Base-by-base conservation (phyloP, 352 stramenopile species). In the Globisporangium cystogenes region DNA sequence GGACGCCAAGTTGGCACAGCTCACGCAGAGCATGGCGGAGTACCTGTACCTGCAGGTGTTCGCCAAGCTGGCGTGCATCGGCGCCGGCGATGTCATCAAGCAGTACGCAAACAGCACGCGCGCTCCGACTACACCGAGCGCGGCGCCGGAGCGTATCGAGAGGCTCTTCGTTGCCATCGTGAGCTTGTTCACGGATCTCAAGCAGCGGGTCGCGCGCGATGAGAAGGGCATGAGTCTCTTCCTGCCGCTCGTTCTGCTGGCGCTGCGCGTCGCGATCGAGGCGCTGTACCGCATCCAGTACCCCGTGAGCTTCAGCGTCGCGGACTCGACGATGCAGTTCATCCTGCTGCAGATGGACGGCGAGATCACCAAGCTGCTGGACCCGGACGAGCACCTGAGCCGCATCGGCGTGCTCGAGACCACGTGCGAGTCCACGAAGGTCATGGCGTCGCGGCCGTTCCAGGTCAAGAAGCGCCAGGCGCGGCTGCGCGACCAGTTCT, bases 281-380 rank as follows among this genome's bases (percentile, higher is more conserved):
- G 86, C 77, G 16, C 56, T 87, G 3, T 80, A 74, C n/a, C 76
- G 76, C 27, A 62, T 68, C 29, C 72, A 82, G 51, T 91, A 89
- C 44, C 76, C 81, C 0, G 49, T 74, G 16, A 88, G 67, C 48
- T 87, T 87, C 39, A 62, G 55, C 27, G 45, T 61, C 12, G 64
- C 67, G 0, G 52, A 27, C 4, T 49, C 55, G 24, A 72, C 55
- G 27, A 79, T 83, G 77, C 55, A 63, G 39, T 70, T 59, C 49
- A 63, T 83, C 33, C 51, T 89, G 37, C 55, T 60, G 42, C 33
- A 60, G 15, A 67, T 86, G 46, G 65, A 86, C 48, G 55, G 46
- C 31, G 50, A 60, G 20, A 66, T 86, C 49, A 73, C 73, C 12
- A 64, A 72, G 18, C 16, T 89, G 12, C 50, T 89, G 5, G 77